These are phyloP conservation scores for Penicillium brasilianum DNA, from an alignment of 2,329 filamentous ascomycete species.

Conservation along the genomic window DNA sequence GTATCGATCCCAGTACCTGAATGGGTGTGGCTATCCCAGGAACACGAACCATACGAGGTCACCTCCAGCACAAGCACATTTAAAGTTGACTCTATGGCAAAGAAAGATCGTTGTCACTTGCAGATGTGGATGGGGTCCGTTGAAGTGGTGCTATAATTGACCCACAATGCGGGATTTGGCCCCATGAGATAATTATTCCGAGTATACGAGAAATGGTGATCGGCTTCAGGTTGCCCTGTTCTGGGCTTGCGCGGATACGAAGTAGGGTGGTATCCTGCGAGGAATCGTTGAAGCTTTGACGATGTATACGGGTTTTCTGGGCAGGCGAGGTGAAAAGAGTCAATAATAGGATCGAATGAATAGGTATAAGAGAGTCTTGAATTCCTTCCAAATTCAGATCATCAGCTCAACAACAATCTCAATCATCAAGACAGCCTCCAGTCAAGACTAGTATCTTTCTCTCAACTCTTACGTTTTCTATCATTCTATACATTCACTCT, in stretches of 20 bases:
- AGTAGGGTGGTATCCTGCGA: slow-evolving; percentile 9
- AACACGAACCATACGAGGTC: slow-evolving; percentile 6
- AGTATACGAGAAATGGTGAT: not conserved
- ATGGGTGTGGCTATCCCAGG: not conserved
- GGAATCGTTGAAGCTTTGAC: not conserved
- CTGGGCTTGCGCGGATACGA: slow-evolving; percentile 3
- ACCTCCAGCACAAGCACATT: slow-evolving; percentile 1
- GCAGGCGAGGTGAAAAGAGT: not conserved
- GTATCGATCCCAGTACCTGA: slow-evolving; percentile 5
- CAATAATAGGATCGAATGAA: not conserved
- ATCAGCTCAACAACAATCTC: slow-evolving; percentile 6
- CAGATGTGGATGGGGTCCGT: not conserved
- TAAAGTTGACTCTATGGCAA: not conserved
- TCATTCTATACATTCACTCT: not conserved
- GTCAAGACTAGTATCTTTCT: not conserved
- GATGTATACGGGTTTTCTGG: not conserved
- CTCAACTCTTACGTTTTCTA: not conserved
- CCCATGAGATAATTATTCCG: not conserved
- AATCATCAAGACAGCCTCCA: slow-evolving; percentile 1
- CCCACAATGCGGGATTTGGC: slow-evolving; percentile 7
- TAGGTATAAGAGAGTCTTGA: not conserved
- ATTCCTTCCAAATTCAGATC: not conserved
- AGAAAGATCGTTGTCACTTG: not conserved
- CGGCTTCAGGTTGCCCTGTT: not conserved
- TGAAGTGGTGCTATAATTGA: not conserved